A percentile compares a stretch with the other conserved stretches of the same genome.
Evolutionary conservation across 768 basidiomycete species (phyloP).

Genomic region (Lactarius psammicola): DNA sequence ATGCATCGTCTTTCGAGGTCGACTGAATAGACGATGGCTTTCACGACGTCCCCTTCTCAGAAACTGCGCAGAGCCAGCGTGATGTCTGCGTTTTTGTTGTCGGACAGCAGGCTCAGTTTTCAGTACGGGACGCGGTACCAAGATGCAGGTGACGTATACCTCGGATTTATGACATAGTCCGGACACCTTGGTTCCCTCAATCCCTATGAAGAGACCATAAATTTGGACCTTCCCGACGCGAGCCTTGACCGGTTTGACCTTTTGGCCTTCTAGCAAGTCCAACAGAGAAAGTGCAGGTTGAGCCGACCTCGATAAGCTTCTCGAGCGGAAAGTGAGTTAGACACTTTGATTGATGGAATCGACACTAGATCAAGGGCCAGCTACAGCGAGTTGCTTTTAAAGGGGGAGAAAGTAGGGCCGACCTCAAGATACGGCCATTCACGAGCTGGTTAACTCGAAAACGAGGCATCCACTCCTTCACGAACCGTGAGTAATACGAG

Average conservation of each 20-base stretch:
- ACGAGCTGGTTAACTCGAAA: too few relatives aligned
- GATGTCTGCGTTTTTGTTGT: too few relatives aligned
- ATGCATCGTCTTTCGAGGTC: constrained; percentile 80
- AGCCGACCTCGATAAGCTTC: constrained; percentile 44
- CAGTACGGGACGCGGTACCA: not conserved
- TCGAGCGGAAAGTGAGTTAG: constrained; percentile 84
- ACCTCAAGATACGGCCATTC: constrained; percentile 86
- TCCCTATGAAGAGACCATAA: constrained; percentile 89
- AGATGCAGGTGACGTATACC: constrained; percentile 43
- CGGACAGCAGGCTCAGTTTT: constrained; percentile 60
- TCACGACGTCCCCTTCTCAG: constrained; percentile 83
- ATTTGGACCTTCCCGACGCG: constrained; percentile 77
- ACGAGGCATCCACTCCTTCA: too few relatives aligned
- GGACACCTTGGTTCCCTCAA: constrained; percentile 75
- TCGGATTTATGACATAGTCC: constrained; percentile 95
- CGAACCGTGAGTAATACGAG: too few relatives aligned
- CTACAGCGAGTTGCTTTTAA: not conserved
- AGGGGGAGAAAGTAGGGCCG: constrained; percentile 23
- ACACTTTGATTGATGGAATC: constrained; percentile 65
- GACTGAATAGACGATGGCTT: constrained; percentile 69
- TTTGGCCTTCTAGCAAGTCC: constrained; percentile 76
- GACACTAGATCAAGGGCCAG: too few relatives aligned
- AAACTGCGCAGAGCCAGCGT: constrained; percentile 74
- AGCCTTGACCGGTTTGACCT: constrained; percentile 74
- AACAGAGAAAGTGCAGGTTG: constrained; percentile 42